Evolutionary conservation across 139 green algal genomes (phyloP).

Genomic region (Chlorella sp.): DNA sequence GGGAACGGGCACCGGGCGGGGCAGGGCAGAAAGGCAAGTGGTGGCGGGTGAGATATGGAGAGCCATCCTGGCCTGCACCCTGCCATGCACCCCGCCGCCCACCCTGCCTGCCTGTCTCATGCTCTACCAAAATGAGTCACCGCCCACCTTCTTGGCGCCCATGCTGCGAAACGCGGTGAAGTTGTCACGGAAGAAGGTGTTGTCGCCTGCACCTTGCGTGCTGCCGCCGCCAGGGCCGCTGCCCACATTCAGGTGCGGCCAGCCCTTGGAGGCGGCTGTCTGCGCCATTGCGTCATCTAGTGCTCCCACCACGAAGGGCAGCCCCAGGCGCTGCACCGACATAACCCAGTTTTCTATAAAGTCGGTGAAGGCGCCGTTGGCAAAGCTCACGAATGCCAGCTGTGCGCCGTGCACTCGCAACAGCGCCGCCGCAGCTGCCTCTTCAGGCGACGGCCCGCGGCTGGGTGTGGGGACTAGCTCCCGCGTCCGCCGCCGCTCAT

Average conservation of each 20-base stretch:
- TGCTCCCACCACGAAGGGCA: conserved; percentile 16
- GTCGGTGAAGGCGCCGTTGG: conserved; percentile 1
- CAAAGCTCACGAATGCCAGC: conserved; percentile 1
- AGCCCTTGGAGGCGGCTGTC: background rate
- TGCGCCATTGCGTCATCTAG: background rate
- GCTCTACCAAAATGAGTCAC: too few species aligned
- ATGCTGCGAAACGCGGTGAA: background rate
- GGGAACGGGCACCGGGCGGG: background rate
- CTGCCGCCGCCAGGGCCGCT: background rate
- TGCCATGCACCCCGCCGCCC: too few species aligned
- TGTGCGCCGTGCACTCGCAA: background rate
- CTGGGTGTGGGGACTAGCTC: too few species aligned
- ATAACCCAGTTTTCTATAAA: background rate
- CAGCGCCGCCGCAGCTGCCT: background rate
- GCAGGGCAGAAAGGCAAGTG: background rate
- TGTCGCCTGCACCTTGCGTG: background rate
- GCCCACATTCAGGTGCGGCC: background rate
- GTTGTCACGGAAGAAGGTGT: conserved; percentile 8
- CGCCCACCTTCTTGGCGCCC: conserved; percentile 6
- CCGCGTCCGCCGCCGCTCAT: too few species aligned
- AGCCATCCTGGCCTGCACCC: too few species aligned
- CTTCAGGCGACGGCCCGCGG: background rate
- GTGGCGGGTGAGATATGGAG: too few species aligned
- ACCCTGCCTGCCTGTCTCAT: too few species aligned
- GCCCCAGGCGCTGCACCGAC: background rate